Evolutionary conservation across 306 rosid species (phyloP).

Genomic region (Trichosanthes truncata): DNA sequence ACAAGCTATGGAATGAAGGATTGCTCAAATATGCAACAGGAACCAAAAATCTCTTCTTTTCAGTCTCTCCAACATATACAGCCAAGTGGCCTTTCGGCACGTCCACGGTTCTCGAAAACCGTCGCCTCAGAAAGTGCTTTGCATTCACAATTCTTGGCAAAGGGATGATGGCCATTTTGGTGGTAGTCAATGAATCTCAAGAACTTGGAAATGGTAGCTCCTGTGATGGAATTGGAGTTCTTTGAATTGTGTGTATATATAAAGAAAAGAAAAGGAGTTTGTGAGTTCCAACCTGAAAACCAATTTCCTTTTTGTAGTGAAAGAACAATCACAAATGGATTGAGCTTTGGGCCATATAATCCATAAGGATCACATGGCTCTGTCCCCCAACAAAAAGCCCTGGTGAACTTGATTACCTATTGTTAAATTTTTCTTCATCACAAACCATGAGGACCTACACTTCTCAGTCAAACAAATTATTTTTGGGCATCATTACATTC

Average conservation of each 20-base stretch:
- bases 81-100: conserved; percentile 33
- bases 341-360: conserved; percentile 7
- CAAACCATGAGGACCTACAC: conserved; percentile 7
- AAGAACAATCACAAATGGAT: background rate
- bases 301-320: background rate
- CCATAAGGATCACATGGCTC: background rate
- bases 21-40: conserved; percentile 4
- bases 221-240: conserved; percentile 8
- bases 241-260: background rate
- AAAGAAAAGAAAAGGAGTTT: background rate
- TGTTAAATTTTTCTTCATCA: background rate
- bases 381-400: conserved; percentile 9
- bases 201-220: conserved; percentile 5
- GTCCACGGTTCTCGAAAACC: background rate
- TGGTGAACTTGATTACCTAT: background rate
- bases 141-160: background rate
- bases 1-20: conserved; percentile 6
- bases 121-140: background rate
- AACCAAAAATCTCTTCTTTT: conserved; percentile 15
- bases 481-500: conserved; percentile 8
- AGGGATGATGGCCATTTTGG: conserved; percentile 1
- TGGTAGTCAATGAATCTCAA: background rate
- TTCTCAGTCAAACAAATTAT: conserved; percentile 8
- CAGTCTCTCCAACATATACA: conserved; percentile 24
- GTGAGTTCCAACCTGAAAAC: background rate